phyloP scores from a whole-genome alignment of 2,329 filamentous ascomycete genomes.

The Aspergillus sp. region DNA sequence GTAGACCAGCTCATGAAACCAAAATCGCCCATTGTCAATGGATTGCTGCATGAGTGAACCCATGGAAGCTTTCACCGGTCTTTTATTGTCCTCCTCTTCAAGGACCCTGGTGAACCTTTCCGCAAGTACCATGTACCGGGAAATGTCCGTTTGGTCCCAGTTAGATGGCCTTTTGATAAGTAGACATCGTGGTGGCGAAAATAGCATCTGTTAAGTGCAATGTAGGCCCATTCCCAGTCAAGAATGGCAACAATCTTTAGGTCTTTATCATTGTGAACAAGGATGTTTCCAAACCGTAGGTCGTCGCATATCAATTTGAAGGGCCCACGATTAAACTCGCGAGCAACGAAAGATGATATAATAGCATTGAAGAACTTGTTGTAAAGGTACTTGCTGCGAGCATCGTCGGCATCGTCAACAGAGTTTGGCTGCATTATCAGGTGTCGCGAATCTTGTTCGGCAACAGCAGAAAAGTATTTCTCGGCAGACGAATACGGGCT shows the following conservation, averaged over 20 bases:
- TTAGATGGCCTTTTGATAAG: neutral
- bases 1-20: too few relatives aligned
- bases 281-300: neutral
- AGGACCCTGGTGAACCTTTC: too few relatives aligned
- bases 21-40: too few relatives aligned
- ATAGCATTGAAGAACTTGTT: conserved; percentile 2
- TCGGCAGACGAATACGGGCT: neutral
- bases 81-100: too few relatives aligned
- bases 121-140: too few relatives aligned
- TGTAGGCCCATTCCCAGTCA: neutral
- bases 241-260: neutral
- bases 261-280: neutral
- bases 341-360: neutral
- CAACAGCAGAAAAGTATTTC: conserved; percentile 5
- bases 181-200: neutral
- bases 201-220: neutral
- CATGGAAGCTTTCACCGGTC: too few relatives aligned
- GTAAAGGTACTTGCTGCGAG: neutral
- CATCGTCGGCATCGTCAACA: neutral
- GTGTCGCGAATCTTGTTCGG: conserved; percentile 3
- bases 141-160: too few relatives aligned
- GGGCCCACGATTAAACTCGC: conserved; percentile 1
- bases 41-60: too few relatives aligned
- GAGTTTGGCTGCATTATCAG: conserved; percentile 7
- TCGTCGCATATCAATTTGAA: conserved; percentile 9